Conservation (phyloP, 257 asterid species). For the Parsonsia alboflavescens region DNA sequence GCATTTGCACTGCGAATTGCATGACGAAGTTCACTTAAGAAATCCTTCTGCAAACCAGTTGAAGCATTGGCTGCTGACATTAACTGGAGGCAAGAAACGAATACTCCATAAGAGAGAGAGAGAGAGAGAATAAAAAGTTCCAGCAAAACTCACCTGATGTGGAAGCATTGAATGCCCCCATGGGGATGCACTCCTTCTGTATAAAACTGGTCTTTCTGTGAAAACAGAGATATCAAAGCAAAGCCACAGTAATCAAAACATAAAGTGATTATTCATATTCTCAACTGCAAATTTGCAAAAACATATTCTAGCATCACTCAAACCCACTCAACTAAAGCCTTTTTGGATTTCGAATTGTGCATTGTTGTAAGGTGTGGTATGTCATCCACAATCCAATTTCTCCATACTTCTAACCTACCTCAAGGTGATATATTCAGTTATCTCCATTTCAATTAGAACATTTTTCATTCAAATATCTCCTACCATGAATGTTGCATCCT, state of each 20-base stretch:
- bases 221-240: constrained; percentile 16
- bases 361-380: background rate
- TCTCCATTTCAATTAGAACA: background rate
- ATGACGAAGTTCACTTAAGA: constrained; percentile 61
- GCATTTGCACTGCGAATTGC: constrained; percentile 57
- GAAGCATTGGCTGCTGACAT: constrained; percentile 48
- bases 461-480: background rate
- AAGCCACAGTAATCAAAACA: background rate
- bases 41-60: constrained; percentile 61
- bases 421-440: background rate
- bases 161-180: constrained; percentile 75
- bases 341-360: background rate
- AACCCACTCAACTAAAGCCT: background rate
- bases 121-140: background rate
- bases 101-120: constrained; percentile 4
- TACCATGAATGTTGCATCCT: background rate
- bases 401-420: background rate
- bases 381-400: background rate
- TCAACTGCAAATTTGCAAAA: background rate
- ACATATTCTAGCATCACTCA: background rate
- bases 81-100: constrained; percentile 36
- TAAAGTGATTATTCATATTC: background rate
- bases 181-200: constrained; percentile 51
- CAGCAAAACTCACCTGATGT: constrained; percentile 48
- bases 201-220: constrained; percentile 78